Conservation (phyloP, 2,329 filamentous ascomycete species). For the Epichloe gansuensis region DNA sequence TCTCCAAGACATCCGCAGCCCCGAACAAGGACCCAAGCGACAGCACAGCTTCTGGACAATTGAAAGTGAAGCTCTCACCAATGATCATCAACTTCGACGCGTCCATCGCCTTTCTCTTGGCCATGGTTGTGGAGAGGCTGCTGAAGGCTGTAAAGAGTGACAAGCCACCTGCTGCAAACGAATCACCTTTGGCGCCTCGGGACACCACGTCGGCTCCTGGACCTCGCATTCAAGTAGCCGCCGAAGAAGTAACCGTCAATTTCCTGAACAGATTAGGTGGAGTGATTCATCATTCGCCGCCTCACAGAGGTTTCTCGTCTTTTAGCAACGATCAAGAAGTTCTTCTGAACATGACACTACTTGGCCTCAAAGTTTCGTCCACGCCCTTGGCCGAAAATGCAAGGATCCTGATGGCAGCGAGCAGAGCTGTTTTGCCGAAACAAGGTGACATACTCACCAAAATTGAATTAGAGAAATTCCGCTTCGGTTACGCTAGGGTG, state of each 20-base stretch:
- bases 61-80: slow-evolving; percentile 42
- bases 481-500: slow-evolving; percentile 50
- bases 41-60: not conserved
- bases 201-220: slow-evolving; percentile 7
- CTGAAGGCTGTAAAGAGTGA: slow-evolving; percentile 30
- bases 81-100: slow-evolving; percentile 42
- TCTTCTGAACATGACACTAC: slow-evolving; percentile 38
- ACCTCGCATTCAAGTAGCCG: slow-evolving; percentile 31
- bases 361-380: slow-evolving; percentile 26
- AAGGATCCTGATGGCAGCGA: slow-evolving; percentile 2
- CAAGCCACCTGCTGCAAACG: slow-evolving; percentile 6
- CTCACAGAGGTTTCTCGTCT: slow-evolving; percentile 28
- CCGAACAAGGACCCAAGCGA: not conserved
- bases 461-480: slow-evolving; percentile 43
- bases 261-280: slow-evolving; percentile 44
- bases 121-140: slow-evolving; percentile 37
- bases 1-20: not conserved
- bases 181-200: slow-evolving; percentile 8
- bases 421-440: slow-evolving; percentile 1
- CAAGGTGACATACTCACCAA: slow-evolving; percentile 20
- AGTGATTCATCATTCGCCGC: slow-evolving; percentile 37
- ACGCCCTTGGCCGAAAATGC: not conserved
- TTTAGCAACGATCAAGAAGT: slow-evolving; percentile 34
- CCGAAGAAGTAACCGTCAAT: slow-evolving; percentile 39
- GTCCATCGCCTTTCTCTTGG: slow-evolving; percentile 42